These are phyloP conservation scores for Backusella liffmaniae DNA, from an alignment of 192 early-diverging fungal species.

Conservation along the genomic window DNA sequence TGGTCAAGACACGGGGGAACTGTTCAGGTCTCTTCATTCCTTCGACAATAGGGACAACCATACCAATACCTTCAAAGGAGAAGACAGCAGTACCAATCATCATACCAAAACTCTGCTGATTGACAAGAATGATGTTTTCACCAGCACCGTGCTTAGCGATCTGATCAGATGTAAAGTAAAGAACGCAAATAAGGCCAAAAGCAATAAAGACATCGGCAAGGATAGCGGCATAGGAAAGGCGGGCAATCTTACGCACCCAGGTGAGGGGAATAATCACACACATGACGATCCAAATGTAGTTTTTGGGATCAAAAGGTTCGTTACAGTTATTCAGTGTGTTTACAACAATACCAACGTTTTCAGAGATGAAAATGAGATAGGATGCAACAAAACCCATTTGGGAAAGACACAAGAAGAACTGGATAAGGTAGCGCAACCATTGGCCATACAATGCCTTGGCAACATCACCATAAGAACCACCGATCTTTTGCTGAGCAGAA, in stretches of 20 bases:
- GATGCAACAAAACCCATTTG: conserved; percentile 86
- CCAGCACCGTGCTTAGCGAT: conserved; percentile 49
- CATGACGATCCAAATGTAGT: conserved; percentile 72
- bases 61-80: conserved; percentile 45
- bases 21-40: conserved; percentile 79
- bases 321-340: conserved; percentile 64
- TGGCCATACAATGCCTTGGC: conserved; percentile 46
- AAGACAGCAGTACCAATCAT: conserved; percentile 68
- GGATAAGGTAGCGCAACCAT: conserved; percentile 20
- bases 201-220: conserved; percentile 75
- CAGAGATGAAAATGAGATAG: conserved; percentile 84
- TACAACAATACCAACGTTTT: conserved; percentile 72
- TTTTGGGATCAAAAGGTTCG: conserved; percentile 54
- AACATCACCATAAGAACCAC: conserved; percentile 60
- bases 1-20: conserved; percentile 67
- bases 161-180: conserved; percentile 50
- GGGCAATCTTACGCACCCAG: conserved; percentile 62
- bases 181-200: conserved; percentile 63
- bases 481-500: conserved; percentile 44
- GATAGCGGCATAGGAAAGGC: conserved; percentile 54
- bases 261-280: conserved; percentile 66
- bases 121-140: conserved; percentile 56
- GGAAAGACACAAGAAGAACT: conserved; percentile 56
- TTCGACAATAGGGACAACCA: conserved; percentile 60
- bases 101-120: conserved; percentile 57